Evolutionary conservation across 2,329 filamentous ascomycete species (phyloP), one percentile per base, ranked within the genome.

Genomic region (Rhynchosporium secalis): DNA sequence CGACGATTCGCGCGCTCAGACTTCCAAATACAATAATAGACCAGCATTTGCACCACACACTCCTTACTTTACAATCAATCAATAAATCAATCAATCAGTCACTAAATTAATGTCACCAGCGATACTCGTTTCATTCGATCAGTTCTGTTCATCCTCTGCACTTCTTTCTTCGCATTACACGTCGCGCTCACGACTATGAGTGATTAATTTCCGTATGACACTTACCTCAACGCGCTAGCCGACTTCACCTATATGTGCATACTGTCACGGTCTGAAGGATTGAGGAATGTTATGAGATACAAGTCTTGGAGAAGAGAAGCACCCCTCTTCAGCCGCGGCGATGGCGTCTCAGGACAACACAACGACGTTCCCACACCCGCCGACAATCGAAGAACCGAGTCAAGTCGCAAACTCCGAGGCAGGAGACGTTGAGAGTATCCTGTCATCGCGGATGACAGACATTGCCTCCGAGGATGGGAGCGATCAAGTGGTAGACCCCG

Each of bases 361-460:
- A 60, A 46, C 60, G 10, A 62, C 57, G 6, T 63, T 67, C 58
- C 64, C 65, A 57, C 66, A 66, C 43, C 66, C 68, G 7, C 51
- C 66, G 45, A 67, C 61, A 29, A 52, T 58, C 48, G 55, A 69
- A 67, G 26, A 69, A 63, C 51, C 63, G 60, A 38, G 31, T 20
- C 65, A 69, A 28, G 45, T 62, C 55, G 56, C 65, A 40, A 61
- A 61, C 7, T 67, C 68, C 60, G 76, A 77, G 57, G 66, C 72
- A 31, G 73, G 72, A 66, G 76, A 79, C 65, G 71, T 71, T 41
- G 75, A 78, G 60, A 82, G 80, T 61, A 76, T 82, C 49, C 81
- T 84, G 40, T 84, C 82, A 58, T 82, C 80, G 61, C 79, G 79
- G 58, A 80, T 84, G 75, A 84, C 80, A n/a, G 82, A 85, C 69